phyloP scores from a whole-genome alignment of 768 basidiomycete genomes.

The Termitomyces sp. region DNA sequence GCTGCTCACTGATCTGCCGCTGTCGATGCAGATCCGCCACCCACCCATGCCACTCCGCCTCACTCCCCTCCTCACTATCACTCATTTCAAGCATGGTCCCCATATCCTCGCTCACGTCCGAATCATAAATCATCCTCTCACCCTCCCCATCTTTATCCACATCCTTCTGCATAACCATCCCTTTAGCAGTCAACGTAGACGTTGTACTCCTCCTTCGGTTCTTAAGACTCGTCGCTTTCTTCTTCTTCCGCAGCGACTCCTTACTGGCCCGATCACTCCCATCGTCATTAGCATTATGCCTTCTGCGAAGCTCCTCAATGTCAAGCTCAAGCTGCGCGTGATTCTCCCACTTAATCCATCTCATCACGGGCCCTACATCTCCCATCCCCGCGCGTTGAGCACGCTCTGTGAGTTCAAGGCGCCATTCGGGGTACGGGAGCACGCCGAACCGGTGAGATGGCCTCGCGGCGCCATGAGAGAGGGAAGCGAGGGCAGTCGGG shows the following conservation, averaged over 20 bases:
- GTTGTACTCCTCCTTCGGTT: constrained; percentile 15
- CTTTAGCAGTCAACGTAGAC: constrained; percentile 14
- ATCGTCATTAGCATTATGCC: constrained; percentile 1
- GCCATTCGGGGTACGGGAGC: constrained; percentile 69
- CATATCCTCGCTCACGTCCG: constrained; percentile 20
- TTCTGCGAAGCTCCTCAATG: constrained; percentile 19
- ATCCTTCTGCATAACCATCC: neutral
- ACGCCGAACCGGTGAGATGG: constrained; percentile 29
- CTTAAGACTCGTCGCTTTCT: constrained; percentile 15
- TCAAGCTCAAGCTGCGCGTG: constrained; percentile 14
- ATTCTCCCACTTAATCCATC: constrained; percentile 34
- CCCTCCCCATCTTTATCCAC: constrained; percentile 12
- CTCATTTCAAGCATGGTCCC: constrained; percentile 22
- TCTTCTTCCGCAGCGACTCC: constrained; percentile 8
- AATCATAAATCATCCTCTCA: constrained; percentile 12
- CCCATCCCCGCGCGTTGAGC: constrained; percentile 59
- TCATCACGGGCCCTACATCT: constrained; percentile 51
- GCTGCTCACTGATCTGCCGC: constrained; percentile 19
- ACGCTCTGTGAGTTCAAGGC: constrained; percentile 41
- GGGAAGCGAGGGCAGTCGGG: constrained; percentile 13
- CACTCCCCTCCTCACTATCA: constrained; percentile 45
- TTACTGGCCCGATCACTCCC: constrained; percentile 10
- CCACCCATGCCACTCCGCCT: constrained; percentile 70
- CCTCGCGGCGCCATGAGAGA: constrained; percentile 11
- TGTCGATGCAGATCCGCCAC: constrained; percentile 48